Percentiles rank a stretch among this genome's conserved stretches.
Evolutionary conservation across 2,329 filamentous ascomycete genomes (phyloP).

Genomic region (Paracamarosporium sp.): DNA sequence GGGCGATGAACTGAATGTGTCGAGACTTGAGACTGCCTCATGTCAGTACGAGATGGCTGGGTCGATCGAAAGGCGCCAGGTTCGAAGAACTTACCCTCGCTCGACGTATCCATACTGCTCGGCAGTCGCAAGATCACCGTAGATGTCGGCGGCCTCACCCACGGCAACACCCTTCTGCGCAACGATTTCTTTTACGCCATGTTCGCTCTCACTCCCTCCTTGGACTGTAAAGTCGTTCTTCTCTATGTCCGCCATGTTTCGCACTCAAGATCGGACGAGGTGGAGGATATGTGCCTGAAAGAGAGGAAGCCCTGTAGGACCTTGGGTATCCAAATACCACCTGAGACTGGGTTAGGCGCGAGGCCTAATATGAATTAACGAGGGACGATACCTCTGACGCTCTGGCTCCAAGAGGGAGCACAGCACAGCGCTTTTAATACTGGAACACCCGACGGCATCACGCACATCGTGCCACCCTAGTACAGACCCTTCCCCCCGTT

Average conservation of each 20-base stretch:
- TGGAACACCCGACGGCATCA: slow-evolving; percentile 16
- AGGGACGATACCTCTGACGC: slow-evolving; percentile 23
- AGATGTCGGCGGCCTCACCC: slow-evolving; percentile 59
- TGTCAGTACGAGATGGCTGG: slow-evolving; percentile 14
- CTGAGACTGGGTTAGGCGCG: slow-evolving; percentile 16
- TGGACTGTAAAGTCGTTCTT: slow-evolving; percentile 34
- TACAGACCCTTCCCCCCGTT: slow-evolving; percentile 12
- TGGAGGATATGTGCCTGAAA: slow-evolving; percentile 1
- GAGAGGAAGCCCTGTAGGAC: slow-evolving; percentile 5
- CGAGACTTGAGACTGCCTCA: slow-evolving; percentile 54
- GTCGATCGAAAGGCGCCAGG: not conserved
- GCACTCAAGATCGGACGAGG: not conserved
- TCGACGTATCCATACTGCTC: slow-evolving; percentile 60
- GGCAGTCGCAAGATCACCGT: slow-evolving; percentile 58
- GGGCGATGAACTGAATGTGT: slow-evolving; percentile 66
- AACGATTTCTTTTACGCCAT: slow-evolving; percentile 34
- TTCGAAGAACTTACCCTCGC: slow-evolving; percentile 49
- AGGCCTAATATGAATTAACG: slow-evolving; percentile 23
- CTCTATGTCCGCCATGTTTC: slow-evolving; percentile 33
- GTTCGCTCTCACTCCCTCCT: slow-evolving; percentile 17
- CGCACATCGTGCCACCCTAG: slow-evolving; percentile 22
- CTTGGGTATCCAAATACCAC: slow-evolving; percentile 6
- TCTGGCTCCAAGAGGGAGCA: slow-evolving; percentile 19
- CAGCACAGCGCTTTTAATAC: slow-evolving; percentile 35
- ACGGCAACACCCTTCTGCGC: slow-evolving; percentile 34